Evolutionary conservation across 345 rosid genomes (phyloP).

Genomic region (Corymbia maculata): DNA sequence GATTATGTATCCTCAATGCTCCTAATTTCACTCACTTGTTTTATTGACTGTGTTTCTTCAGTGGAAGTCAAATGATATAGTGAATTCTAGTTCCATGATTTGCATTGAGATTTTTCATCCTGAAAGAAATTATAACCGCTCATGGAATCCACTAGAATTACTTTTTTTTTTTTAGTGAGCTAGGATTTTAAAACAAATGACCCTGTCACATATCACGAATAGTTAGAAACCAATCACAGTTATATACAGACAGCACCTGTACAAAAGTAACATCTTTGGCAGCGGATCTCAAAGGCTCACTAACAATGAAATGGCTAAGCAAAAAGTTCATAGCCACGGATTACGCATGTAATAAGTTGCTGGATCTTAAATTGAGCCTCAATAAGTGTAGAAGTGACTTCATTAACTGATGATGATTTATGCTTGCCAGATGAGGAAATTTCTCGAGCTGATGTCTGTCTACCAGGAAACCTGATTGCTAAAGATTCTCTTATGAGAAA

Average conservation of each 20-base stretch:
- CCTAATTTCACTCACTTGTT: neutral
- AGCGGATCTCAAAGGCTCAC: neutral
- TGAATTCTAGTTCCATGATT: neutral
- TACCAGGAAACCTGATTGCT: conserved; percentile 10
- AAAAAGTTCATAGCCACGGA: neutral
- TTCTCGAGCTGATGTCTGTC: conserved; percentile 7
- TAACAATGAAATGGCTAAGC: neutral
- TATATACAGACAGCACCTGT: neutral
- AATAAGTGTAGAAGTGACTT: conserved; percentile 10
- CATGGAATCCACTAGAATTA: neutral
- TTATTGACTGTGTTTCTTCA: neutral
- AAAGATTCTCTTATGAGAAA: neutral
- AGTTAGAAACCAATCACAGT: neutral
- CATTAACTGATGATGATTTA: conserved; percentile 14
- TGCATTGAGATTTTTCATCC: neutral
- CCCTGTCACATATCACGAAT: neutral
- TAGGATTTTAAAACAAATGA: neutral
- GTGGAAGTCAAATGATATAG: neutral
- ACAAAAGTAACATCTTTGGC: neutral
- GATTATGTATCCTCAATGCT: neutral
- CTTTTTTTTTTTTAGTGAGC: neutral
- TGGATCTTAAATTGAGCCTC: neutral
- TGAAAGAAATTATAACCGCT: neutral
- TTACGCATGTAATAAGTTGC: neutral
- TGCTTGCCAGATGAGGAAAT: conserved; percentile 15